Conservation (phyloP, 768 basidiomycete genomes). For the Auricularia auricula-judae region DNA sequence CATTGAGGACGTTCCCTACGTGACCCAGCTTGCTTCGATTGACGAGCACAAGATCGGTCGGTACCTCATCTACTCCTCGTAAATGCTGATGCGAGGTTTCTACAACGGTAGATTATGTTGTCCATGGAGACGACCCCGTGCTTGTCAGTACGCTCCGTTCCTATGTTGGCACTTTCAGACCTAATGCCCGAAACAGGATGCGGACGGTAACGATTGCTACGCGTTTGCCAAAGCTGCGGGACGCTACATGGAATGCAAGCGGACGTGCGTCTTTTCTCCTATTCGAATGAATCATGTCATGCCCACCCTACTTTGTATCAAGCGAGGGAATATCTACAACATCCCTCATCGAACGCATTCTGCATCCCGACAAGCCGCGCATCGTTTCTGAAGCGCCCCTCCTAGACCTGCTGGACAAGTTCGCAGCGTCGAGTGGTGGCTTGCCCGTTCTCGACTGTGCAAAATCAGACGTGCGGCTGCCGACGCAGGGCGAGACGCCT, state of each 20-base stretch:
- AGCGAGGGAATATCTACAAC: constrained; percentile 10
- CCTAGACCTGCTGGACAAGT: constrained; percentile 1
- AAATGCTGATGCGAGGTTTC: not conserved
- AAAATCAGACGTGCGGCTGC: not conserved
- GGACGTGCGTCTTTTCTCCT: constrained; percentile 2
- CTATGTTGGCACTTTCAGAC: not conserved
- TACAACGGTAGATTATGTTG: constrained; percentile 9
- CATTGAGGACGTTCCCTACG: constrained; percentile 10
- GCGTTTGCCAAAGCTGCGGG: constrained; percentile 6
- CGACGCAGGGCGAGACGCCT: not conserved
- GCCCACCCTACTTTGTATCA: not conserved
- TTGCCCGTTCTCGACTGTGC: not conserved
- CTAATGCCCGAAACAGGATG: constrained; percentile 1
- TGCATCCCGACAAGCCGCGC: not conserved
- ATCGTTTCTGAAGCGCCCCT: not conserved
- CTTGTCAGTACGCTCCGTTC: constrained; percentile 1
- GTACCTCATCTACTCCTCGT: not conserved
- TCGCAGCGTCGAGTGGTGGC: not conserved
- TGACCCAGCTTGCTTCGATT: constrained; percentile 5
- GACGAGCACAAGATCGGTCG: constrained; percentile 6
- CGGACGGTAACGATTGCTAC: constrained; percentile 10
- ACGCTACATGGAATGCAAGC: constrained; percentile 9
- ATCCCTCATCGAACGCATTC: constrained; percentile 7
- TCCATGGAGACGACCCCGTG: constrained; percentile 11
- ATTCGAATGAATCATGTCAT: too few species aligned